Base-by-base conservation (phyloP, 768 basidiomycete species). In the Leccinum fibrillosum region DNA sequence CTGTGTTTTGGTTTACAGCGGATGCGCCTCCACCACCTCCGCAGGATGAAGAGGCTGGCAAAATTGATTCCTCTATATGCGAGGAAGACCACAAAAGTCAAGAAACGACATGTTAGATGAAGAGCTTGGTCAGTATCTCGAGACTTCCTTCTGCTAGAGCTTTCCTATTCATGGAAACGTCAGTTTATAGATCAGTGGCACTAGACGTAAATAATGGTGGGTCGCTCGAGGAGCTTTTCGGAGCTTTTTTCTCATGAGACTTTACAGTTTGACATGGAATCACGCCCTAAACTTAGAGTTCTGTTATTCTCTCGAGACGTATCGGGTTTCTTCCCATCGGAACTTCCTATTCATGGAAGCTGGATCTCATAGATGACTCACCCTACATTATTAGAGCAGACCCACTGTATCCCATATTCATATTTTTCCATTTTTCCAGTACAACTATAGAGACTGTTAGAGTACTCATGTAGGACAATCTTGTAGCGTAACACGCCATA, bases 1-100 rank as follows among this genome's bases (percentile, higher is more conserved):
- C 62, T 78, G 64, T 76, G 17, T 82, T 76, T 61, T 85, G 82
- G 82, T 73, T 70, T 55, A 61, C 57, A 44, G 65, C 67, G 25
- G 52, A 44, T 26, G 34, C 6, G 5, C 37, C 19, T 5, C 48
- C 50, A 1, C 49, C 35, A 13, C 17, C 54, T 23, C 39, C 26
- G 35, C 26, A 21, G 28, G 23, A 21, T 21, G 26, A 48, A 1
- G 32, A 15, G 47, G 30, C 32, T 44, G 45, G 39, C 12, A 45
- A 54, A 48, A 39, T 2, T 4, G 21, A 37, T 30, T 1, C 21
- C 19, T 28, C 39, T 5, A 9, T 23, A 52, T 21, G 6, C 45
- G 26, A 49, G 30, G 32, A 25, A 28, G 52, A 32, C 26, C 35
- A 48, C 6, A 13, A 5, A 8, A 44, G 11, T 28, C 19, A 13